Base-by-base conservation (phyloP, 202 grass and related monocot genomes). In the Zoysia matrella region DNA sequence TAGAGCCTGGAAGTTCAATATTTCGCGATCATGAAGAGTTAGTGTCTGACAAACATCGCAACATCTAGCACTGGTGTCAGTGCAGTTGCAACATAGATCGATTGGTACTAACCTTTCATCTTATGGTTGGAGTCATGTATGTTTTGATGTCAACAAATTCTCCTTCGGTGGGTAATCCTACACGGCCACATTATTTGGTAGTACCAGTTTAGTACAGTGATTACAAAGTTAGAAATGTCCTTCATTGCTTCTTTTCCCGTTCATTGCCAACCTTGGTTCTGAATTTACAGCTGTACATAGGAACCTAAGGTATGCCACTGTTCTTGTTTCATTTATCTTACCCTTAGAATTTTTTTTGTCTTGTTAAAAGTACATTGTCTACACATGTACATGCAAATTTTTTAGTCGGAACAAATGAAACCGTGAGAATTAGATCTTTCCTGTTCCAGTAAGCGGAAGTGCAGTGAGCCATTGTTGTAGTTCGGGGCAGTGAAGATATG, bases 321-420 rank as follows among this genome's bases (percentile, higher is more conserved):
- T 3, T 76, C 3, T 47, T 15, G 5, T 62, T 55, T 44, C 60
- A 43, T 55, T 63, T 78, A 48, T n/a, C 18, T 8, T 73, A 66
- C 8, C 13, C n/a, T 39, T 60, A 47, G 48, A 60, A 67, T 14
- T 72, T 9, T 41, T 60, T 52, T 60, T 51, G 45, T 8, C 53
- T 51, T 18, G 10, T 67, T 40, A n/a, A 43, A 15, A 60, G 42
- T 67, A 47, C 50, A 67, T 57, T 60, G 10, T 47, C 45, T 52
- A 7, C 40, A 52, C 57, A 60, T 65, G 60, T 53, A 7, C 57
- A 42, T 47, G 5, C 11, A 5, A 57, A 49, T 54, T 22, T 22
- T 69, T 36, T 36, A 0, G 46, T 30, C 72, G 71, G 30, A 76
- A 76, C 10, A 0, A 66, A 72, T 58, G 56, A 11, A 77, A 71